Evolutionary conservation across 495 filamentous ascomycete species (phyloP).

Genomic region (Aspergillus olivimuriae): DNA sequence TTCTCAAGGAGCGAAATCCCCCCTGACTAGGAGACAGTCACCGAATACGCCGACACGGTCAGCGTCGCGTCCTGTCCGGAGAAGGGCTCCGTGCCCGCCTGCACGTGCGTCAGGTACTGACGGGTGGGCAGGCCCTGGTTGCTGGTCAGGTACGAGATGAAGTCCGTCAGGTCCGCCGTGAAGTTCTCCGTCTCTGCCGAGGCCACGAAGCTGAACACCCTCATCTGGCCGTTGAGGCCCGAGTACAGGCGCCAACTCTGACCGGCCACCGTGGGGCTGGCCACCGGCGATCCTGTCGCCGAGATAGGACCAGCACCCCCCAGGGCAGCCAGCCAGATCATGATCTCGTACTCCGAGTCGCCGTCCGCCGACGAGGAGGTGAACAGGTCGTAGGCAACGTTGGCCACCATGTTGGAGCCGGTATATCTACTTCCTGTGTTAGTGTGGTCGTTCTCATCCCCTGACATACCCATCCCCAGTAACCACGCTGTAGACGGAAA

Average conservation of each 20-base stretch:
- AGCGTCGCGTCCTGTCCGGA: conserved; percentile 34
- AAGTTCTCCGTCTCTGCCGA: conserved; percentile 40
- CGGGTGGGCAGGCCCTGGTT: conserved; percentile 43
- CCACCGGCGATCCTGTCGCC: conserved; percentile 46
- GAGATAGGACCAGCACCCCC: conserved; percentile 61
- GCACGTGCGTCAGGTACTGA: conserved; percentile 48
- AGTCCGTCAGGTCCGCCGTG: conserved; percentile 48
- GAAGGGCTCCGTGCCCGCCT: conserved; percentile 54
- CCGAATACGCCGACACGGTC: conserved; percentile 33
- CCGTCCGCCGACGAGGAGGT: conserved; percentile 40
- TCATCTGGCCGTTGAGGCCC: conserved; percentile 50
- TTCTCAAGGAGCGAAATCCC: too few relatives aligned
- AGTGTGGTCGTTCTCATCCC: neutral
- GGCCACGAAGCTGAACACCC: conserved; percentile 59
- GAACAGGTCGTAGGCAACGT: conserved; percentile 65
- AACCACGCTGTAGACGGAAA: neutral
- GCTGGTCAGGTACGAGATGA: conserved; percentile 50
- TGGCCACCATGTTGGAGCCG: conserved; percentile 46
- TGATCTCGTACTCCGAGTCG: conserved; percentile 56
- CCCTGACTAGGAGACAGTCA: conserved; percentile 33
- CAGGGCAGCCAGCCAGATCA: conserved; percentile 62
- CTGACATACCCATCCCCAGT: too few relatives aligned
- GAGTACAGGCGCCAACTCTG: conserved; percentile 46
- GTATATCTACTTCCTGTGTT: conserved; percentile 40
- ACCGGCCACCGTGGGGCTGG: conserved; percentile 46